Evolutionary conservation across 2,329 filamentous ascomycete genomes (phyloP).

Genomic region (Periconia macrospinosa): DNA sequence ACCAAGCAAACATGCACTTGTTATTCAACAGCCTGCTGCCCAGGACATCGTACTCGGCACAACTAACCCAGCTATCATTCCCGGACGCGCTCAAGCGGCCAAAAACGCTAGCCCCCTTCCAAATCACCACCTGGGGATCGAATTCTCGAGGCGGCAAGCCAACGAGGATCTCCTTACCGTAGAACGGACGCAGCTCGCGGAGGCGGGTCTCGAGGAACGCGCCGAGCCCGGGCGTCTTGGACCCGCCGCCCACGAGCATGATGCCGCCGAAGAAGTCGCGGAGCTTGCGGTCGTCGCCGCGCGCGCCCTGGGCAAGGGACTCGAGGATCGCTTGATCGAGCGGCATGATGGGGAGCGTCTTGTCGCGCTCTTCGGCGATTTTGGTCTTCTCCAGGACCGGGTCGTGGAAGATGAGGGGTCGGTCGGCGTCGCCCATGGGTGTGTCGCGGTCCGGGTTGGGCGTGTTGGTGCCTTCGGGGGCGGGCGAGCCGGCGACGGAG

Average conservation of each 20-base stretch:
- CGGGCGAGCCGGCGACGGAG: slow-evolving; percentile 85
- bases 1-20: slow-evolving; percentile 48
- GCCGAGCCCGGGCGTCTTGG: slow-evolving; percentile 67
- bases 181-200: slow-evolving; percentile 64
- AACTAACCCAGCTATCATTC: slow-evolving; percentile 94
- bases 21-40: slow-evolving; percentile 73
- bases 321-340: slow-evolving; percentile 89
- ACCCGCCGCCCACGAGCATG: slow-evolving; percentile 43
- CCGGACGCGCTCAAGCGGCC: slow-evolving; percentile 75
- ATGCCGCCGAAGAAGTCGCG: slow-evolving; percentile 69
- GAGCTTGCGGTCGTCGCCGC: slow-evolving; percentile 88
- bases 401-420: slow-evolving; percentile 43
- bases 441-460: slow-evolving; percentile 57
- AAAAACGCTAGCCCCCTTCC: slow-evolving; percentile 98
- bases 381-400: slow-evolving; percentile 53
- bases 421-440: slow-evolving; percentile 45
- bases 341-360: slow-evolving; percentile 77
- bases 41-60: slow-evolving; percentile 83
- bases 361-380: slow-evolving; percentile 70
- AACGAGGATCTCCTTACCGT: slow-evolving; percentile 68
- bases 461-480: slow-evolving; percentile 78
- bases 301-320: slow-evolving; percentile 83
- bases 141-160: slow-evolving; percentile 81
- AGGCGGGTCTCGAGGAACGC: slow-evolving; percentile 82
- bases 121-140: slow-evolving; percentile 94